phyloP scores from a whole-genome alignment of 2,329 filamentous ascomycete genomes.

The Macrophomina pseudophaseolina region DNA sequence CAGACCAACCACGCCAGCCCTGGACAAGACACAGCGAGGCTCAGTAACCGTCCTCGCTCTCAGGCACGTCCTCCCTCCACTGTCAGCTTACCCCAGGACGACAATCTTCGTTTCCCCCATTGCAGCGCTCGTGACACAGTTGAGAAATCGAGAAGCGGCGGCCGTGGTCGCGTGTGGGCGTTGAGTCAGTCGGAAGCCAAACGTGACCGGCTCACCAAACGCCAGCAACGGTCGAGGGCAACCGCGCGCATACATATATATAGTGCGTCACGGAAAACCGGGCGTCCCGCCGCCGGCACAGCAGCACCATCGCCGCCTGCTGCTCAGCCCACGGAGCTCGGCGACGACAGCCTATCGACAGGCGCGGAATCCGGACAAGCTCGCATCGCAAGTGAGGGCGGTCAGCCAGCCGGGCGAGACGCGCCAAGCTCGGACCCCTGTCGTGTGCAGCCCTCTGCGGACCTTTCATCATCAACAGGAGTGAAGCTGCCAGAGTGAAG shows the following conservation, averaged over 20 bases:
- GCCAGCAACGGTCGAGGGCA: background rate
- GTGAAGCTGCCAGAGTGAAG: slow-evolving; percentile 26
- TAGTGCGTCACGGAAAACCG: background rate
- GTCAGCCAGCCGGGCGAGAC: slow-evolving; percentile 9
- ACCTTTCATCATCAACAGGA: slow-evolving; percentile 26
- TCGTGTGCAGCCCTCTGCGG: slow-evolving; percentile 19
- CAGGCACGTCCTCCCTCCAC: background rate
- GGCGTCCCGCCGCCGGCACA: background rate
- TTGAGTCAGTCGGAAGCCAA: slow-evolving; percentile 15
- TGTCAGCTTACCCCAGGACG: slow-evolving; percentile 52
- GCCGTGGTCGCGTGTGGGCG: slow-evolving; percentile 13
- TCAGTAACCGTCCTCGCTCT: slow-evolving; percentile 18
- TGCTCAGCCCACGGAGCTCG: background rate
- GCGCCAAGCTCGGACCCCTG: slow-evolving; percentile 27
- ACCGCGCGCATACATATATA: slow-evolving; percentile 4
- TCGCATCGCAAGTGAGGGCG: slow-evolving; percentile 6
- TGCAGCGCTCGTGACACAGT: background rate
- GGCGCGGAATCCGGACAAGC: background rate
- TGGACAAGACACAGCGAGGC: slow-evolving; percentile 35
- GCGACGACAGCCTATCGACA: slow-evolving; percentile 17
- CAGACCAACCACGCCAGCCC: slow-evolving; percentile 69
- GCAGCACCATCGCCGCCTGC: slow-evolving; percentile 2
- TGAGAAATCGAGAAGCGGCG: background rate
- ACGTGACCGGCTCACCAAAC: slow-evolving; percentile 10
- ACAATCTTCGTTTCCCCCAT: slow-evolving; percentile 44